Conservation (phyloP, 768 basidiomycete genomes). For the Suillus spraguei region DNA sequence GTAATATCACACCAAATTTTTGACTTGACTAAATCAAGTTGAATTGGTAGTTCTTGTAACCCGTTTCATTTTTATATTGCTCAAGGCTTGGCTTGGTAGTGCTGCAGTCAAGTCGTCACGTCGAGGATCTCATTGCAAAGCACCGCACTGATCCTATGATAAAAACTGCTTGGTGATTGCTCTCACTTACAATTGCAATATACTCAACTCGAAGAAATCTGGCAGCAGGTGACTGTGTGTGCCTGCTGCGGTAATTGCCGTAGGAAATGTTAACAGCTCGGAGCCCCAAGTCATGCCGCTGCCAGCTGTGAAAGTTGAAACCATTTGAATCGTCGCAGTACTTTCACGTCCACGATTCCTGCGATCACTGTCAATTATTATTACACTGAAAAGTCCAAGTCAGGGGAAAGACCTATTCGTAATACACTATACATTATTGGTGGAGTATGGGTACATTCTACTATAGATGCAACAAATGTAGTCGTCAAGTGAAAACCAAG, state of each 20-base stretch:
- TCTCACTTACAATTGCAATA: no score
- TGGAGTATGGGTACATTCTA: constrained; percentile 34
- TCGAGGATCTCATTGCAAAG: background rate
- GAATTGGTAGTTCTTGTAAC: background rate
- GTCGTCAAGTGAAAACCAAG: constrained; percentile 18
- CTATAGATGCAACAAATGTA: constrained; percentile 38
- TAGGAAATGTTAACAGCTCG: no score
- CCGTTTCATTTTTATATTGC: background rate
- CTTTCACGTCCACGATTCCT: background rate
- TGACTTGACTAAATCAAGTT: background rate
- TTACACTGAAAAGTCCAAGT: background rate
- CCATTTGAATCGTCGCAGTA: no score
- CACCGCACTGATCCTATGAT: background rate
- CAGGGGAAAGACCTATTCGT: background rate
- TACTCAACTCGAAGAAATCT: no score
- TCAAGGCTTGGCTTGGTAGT: background rate
- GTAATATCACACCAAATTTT: background rate
- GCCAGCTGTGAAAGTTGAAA: background rate
- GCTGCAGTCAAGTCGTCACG: background rate
- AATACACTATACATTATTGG: constrained; percentile 37
- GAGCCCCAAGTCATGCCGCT: no score
- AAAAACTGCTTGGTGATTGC: no score
- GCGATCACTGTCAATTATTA: background rate
- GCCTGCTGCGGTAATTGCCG: no score
- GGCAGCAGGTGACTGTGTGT: no score